A percentile compares a stretch with the other conserved stretches of the same genome.
Conservation (phyloP, 2,329 filamentous ascomycete species). For the Fusarium sp. region DNA sequence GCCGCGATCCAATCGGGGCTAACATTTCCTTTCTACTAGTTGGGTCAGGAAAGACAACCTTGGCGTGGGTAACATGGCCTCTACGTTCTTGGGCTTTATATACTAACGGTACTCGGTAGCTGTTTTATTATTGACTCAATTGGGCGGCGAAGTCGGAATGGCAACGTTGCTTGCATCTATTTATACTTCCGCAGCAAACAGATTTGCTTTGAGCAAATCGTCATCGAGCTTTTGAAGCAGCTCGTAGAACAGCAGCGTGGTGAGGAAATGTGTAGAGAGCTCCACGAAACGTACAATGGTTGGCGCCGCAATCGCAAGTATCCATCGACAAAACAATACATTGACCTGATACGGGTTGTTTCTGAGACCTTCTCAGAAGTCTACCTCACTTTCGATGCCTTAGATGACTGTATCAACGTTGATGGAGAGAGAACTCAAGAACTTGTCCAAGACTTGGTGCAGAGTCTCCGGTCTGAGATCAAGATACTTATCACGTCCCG, state of each 20-base stretch:
- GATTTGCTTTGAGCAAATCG: not conserved
- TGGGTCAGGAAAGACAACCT: slow-evolving; percentile 1
- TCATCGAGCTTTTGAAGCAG: not conserved
- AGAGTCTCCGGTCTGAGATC: not conserved
- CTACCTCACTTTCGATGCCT: not conserved
- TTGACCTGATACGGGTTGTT: not conserved
- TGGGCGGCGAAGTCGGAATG: not conserved
- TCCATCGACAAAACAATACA: not conserved
- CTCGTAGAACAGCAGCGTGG: not conserved
- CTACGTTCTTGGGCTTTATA: not conserved
- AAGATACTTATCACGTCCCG: not conserved
- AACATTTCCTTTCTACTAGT: not conserved
- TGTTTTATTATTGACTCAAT: not conserved
- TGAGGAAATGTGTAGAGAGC: not conserved
- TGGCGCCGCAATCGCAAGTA: not conserved
- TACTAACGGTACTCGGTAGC: not conserved
- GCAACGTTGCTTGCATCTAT: not conserved
- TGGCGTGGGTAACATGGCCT: not conserved
- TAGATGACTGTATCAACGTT: not conserved
- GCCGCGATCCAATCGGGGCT: not conserved
- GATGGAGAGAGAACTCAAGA: not conserved
- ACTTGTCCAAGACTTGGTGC: not conserved
- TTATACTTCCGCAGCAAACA: not conserved
- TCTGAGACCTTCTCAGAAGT: not conserved
- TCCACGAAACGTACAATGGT: not conserved